Conservation (phyloP, 192 early-diverging fungal genomes). For the Haplosporangium gracile region DNA sequence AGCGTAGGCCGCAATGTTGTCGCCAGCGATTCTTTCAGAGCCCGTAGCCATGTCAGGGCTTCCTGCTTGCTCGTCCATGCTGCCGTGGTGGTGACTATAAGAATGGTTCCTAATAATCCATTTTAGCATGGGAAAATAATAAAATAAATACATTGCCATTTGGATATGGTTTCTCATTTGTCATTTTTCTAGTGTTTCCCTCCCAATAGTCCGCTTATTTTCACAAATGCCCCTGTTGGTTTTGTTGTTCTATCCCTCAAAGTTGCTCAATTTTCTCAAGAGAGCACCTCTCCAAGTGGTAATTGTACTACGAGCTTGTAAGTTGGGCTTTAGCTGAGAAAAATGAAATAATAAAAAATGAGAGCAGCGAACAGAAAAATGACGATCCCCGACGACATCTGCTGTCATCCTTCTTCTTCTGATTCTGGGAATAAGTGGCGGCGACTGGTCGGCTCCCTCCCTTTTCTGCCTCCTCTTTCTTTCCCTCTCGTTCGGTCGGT, state of each 20-base stretch:
- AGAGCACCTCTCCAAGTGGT: no score
- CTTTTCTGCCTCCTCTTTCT: not conserved
- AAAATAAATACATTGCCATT: not conserved
- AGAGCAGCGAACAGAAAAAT: not conserved
- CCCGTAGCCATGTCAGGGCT: slow-evolving; percentile 32
- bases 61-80: slow-evolving; percentile 31
- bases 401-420: not conserved
- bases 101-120: slow-evolving; percentile 26
- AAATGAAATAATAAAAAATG: not conserved
- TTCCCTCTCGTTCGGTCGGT: not conserved
- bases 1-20: slow-evolving; percentile 18
- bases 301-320: not conserved
- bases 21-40: slow-evolving; percentile 17
- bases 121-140: not conserved
- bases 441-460: not conserved
- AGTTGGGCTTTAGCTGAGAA: not conserved
- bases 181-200: no score
- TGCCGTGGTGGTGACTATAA: slow-evolving; percentile 31
- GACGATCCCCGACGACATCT: not conserved
- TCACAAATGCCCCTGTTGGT: not conserved
- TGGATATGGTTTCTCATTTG: not conserved
- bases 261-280: not conserved
- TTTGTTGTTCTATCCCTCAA: slow-evolving; percentile 1
- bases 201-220: not conserved
- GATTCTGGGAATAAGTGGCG: not conserved